These are phyloP conservation scores for Teratosphaeria nubilosa DNA, from an alignment of 2,329 filamentous ascomycete species.

Conservation along the genomic window DNA sequence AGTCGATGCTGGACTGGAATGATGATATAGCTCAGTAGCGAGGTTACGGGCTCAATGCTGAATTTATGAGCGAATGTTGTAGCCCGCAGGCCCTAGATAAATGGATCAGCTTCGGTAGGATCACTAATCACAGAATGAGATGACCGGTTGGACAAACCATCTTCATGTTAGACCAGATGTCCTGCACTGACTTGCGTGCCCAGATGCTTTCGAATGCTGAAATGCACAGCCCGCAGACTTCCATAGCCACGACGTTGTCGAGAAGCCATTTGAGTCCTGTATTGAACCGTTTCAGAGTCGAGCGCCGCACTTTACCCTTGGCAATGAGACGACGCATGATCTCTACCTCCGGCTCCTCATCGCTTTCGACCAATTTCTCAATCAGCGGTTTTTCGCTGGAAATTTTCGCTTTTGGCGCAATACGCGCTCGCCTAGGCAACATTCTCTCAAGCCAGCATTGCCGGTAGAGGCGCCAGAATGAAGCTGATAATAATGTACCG, in stretches of 20 bases:
- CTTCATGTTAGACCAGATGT: background rate
- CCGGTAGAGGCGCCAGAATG: conserved; percentile 4
- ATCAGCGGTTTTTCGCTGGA: background rate
- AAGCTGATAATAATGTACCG: conserved; percentile 1
- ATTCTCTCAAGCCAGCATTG: conserved; percentile 12
- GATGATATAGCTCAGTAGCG: conserved; percentile 6
- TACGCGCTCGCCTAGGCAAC: conserved; percentile 6
- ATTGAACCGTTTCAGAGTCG: conserved; percentile 9
- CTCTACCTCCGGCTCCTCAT: conserved; percentile 5
- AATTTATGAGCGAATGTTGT: conserved; percentile 1
- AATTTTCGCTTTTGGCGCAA: background rate
- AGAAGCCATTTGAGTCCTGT: conserved; percentile 10
- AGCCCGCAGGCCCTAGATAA: background rate
- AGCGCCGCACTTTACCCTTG: conserved; percentile 9
- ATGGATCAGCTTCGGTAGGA: background rate
- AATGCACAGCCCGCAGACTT: background rate
- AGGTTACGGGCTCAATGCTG: conserved; percentile 1
- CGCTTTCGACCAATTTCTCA: conserved; percentile 1
- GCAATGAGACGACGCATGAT: conserved; percentile 10
- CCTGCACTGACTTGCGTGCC: background rate
- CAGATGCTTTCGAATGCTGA: background rate
- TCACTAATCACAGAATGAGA: background rate
- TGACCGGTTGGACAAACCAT: background rate
- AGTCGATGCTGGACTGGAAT: conserved; percentile 11
- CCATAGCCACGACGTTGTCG: conserved; percentile 2